Percentiles rank a stretch among this genome's conserved stretches.
Conservation (phyloP, 345 rosid species). For the Capsella bursapastoris region DNA sequence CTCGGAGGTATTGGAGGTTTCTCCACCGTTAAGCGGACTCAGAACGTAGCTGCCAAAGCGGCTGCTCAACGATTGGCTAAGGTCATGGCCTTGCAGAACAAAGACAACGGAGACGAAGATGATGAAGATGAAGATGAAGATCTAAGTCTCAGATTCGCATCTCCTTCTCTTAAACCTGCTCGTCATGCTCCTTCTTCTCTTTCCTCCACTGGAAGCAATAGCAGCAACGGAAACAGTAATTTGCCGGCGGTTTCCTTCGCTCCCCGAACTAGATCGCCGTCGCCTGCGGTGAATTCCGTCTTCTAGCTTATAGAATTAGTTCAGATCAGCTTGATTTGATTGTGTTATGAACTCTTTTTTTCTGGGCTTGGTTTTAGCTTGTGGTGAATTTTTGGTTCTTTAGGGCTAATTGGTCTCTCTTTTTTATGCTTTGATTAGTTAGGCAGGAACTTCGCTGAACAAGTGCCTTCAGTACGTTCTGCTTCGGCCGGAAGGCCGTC, state of each 20-base stretch:
- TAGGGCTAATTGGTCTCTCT: conserved; percentile 40
- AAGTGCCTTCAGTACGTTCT: conserved; percentile 70
- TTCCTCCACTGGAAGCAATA: conserved; percentile 47
- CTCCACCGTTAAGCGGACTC: conserved; percentile 87
- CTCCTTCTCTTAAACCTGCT: conserved; percentile 44
- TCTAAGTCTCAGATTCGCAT: conserved; percentile 63
- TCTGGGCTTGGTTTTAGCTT: not conserved
- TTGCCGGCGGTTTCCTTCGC: conserved; percentile 54
- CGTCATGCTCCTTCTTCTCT: conserved; percentile 38
- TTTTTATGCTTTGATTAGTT: conserved; percentile 61
- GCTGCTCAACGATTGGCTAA: conserved; percentile 95
- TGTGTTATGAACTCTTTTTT: not conserved
- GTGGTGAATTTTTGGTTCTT: conserved; percentile 13
- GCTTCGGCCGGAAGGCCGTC: conserved; percentile 87
- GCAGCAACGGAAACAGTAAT: conserved; percentile 45
- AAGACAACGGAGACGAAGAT: conserved; percentile 75
- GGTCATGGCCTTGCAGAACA: conserved; percentile 94
- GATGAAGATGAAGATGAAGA: conserved; percentile 69
- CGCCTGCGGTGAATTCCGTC: conserved; percentile 77
- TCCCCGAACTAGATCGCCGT: conserved; percentile 82
- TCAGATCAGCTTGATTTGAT: conserved; percentile 34
- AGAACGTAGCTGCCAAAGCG: conserved; percentile 95
- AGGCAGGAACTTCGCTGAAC: conserved; percentile 94
- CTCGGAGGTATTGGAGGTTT: conserved; percentile 53
- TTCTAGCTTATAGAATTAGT: conserved; percentile 14